phyloP scores from a whole-genome alignment of 2,329 filamentous ascomycete genomes.

The Diaporthe sp. region DNA sequence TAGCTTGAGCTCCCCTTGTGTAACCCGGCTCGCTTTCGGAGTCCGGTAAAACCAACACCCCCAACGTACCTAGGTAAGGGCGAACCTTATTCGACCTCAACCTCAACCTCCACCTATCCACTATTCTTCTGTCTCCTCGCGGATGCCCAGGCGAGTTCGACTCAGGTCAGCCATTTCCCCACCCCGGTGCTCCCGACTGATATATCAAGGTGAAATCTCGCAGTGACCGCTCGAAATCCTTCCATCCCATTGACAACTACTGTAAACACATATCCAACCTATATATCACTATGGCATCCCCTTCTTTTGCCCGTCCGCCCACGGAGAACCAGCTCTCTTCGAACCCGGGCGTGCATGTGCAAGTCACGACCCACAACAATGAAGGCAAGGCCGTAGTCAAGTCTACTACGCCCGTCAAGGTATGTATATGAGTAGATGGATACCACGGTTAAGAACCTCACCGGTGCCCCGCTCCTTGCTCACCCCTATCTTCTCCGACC shows the following conservation, averaged over 20 bases:
- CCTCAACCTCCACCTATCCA: not conserved
- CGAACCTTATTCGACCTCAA: slow-evolving; percentile 22
- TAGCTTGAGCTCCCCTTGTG: not conserved
- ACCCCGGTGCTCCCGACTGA: not conserved
- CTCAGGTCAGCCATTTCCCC: not conserved
- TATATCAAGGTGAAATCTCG: not conserved
- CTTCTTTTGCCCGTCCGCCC: slow-evolving; percentile 37
- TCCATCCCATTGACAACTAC: not conserved
- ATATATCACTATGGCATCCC: slow-evolving; percentile 48
- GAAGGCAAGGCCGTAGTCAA: slow-evolving; percentile 39
- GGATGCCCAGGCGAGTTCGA: not conserved
- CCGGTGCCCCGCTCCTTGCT: not conserved
- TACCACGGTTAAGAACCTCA: not conserved
- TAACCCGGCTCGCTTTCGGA: slow-evolving; percentile 16
- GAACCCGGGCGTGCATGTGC: slow-evolving; percentile 31
- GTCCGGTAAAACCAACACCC: not conserved
- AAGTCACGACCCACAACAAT: slow-evolving; percentile 38
- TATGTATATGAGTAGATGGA: not conserved
- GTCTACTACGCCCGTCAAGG: slow-evolving; percentile 39
- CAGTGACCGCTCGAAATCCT: not conserved
- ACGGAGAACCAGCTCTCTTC: slow-evolving; percentile 42
- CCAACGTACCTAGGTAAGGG: not conserved
- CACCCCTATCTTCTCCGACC: not conserved
- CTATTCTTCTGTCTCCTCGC: not conserved
- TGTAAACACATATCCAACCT: slow-evolving; percentile 46